Evolutionary conservation across 2,329 filamentous ascomycete genomes (phyloP).

Genomic region (Ceratocystiopsis sp.): DNA sequence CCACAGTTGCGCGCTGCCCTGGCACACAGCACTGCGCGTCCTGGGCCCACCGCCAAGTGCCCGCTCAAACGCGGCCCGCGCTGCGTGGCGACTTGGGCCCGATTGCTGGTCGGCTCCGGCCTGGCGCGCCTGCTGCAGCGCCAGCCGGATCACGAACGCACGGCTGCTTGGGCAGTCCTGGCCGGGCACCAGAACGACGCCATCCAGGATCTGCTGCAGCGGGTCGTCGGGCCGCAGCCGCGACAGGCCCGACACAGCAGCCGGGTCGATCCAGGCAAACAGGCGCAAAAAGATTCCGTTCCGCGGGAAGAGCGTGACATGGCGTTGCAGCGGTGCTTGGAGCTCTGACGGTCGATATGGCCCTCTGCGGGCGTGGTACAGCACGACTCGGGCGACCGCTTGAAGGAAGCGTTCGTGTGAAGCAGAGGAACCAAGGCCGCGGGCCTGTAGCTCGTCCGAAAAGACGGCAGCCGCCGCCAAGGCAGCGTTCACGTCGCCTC

Average conservation of each 20-base stretch:
- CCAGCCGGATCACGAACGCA: conserved; percentile 34
- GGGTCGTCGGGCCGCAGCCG: conserved; percentile 54
- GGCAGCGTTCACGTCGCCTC: conserved; percentile 36
- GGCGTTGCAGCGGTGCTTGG: conserved; percentile 41
- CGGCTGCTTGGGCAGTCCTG: conserved; percentile 27
- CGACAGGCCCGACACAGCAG: conserved; percentile 13
- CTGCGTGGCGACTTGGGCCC: conserved; percentile 21
- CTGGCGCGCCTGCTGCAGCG: conserved; percentile 29
- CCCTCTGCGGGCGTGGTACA: conserved; percentile 43
- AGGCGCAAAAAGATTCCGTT: conserved; percentile 63
- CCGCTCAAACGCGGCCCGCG: conserved; percentile 33
- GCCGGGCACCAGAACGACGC: conserved; percentile 24
- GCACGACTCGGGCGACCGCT: conserved; percentile 42
- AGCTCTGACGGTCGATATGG: conserved; percentile 52
- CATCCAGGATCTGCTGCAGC: conserved; percentile 47
- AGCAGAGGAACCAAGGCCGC: conserved; percentile 16
- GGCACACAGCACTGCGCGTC: conserved; percentile 3
- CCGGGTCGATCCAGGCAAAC: conserved; percentile 52
- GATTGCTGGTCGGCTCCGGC: conserved; percentile 19
- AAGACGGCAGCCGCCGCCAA: conserved; percentile 24
- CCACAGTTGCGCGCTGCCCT: conserved; percentile 28
- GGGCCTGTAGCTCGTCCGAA: conserved; percentile 25
- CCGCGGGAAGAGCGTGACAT: conserved; percentile 47
- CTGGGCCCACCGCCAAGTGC: conserved; percentile 21
- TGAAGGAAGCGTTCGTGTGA: conserved; percentile 52